Base-by-base conservation (phyloP, 306 rosid genomes). In the Rosa chinensis region DNA sequence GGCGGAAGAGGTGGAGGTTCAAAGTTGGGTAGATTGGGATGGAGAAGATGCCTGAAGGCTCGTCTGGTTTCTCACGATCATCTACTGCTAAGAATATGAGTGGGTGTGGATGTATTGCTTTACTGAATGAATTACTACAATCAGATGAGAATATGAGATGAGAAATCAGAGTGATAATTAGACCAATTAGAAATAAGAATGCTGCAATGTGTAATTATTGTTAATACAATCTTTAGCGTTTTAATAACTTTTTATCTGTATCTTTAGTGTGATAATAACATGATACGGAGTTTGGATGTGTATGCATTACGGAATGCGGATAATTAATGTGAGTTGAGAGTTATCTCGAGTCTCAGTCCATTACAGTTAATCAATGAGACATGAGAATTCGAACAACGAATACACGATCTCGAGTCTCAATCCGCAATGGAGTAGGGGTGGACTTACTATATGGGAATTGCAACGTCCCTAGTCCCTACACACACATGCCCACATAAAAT, bases 1-100 rank as follows among this genome's bases (percentile, higher is more conserved):
- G 70, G 43, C 64, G 20, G 56, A 70, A 68, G 82, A 56, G 67
- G 20, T 76, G 71, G 59, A 76, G 62, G 45, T 32, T 45, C 78
- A 84, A 55, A 64, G 82, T 56, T 80, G 87, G 84, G 58, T 84
- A 50, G 20, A 67, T 23, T 83, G 72, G 52, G 73, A 72, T 8
- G 63, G 8, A 48, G 20, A 44, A 21, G 56, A 64, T 5, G 47
- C 79, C 11, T 35, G 62, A 63, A 44, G 71, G 79, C 58, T 59
- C 4, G 42, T 32, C 37, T 32, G 75, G 32, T 25, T 23, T 6
- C 73, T 40, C 53, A 64, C 66, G 39, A 70, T 5, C 13, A 0
- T 32, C 9, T n/a, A 12, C 6, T 52, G 69, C 70, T 40, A 25
- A 12, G 37, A 23, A 45, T 18, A 44, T 76, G 42, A 61, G 70